Conservation (phyloP, 2,329 filamentous ascomycete genomes). For the Aureobasidium leucospermi region DNA sequence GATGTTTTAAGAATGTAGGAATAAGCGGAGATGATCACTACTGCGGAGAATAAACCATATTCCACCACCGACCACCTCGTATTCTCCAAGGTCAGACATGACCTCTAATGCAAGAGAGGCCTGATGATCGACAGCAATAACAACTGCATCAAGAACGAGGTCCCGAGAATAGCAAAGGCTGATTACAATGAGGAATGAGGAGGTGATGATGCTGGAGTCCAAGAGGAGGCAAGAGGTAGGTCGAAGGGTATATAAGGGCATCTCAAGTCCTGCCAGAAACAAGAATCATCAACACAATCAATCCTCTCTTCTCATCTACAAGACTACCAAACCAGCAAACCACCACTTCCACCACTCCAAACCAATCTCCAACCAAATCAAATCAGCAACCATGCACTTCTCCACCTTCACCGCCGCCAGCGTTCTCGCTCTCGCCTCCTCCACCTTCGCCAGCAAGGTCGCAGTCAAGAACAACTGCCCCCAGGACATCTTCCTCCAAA, state of each 20-base stretch:
- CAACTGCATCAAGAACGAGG: neutral
- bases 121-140: conserved; percentile 1
- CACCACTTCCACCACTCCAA: neutral
- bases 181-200: neutral
- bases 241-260: conserved; percentile 2
- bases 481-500: conserved; percentile 22
- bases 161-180: conserved; percentile 10
- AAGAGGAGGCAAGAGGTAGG: neutral
- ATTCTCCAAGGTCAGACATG: neutral
- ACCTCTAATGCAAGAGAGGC: neutral
- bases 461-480: conserved; percentile 25
- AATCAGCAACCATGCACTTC: conserved; percentile 19
- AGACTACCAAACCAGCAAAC: neutral
- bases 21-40: neutral
- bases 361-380: neutral
- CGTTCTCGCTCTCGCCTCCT: conserved; percentile 17
- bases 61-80: neutral
- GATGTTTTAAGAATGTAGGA: neutral
- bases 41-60: neutral
- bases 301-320: conserved; percentile 5
- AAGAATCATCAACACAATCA: neutral
- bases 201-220: neutral
- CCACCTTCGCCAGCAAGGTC: conserved; percentile 16
- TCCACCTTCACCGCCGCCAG: conserved; percentile 14
- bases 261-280: neutral